Conservation (phyloP, 2,329 filamentous ascomycete genomes). For the Dactylellina cionopaga region DNA sequence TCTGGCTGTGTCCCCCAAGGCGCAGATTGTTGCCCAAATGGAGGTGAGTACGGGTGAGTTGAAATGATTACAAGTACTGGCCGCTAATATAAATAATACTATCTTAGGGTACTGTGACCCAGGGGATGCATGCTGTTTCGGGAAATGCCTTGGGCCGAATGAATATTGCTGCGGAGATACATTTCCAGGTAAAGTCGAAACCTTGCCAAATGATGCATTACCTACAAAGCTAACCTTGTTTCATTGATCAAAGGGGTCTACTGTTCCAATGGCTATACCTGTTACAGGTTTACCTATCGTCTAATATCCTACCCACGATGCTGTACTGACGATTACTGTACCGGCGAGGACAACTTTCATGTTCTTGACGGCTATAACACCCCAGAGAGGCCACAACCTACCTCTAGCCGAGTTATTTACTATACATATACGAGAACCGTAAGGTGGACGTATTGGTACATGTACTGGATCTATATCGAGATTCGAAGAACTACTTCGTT, state of each 20-base stretch:
- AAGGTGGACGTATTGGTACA: slow-evolving; percentile 1
- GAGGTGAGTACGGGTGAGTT: neutral
- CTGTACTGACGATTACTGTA: neutral
- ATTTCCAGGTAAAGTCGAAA: neutral
- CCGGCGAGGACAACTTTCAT: neutral
- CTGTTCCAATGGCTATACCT: neutral
- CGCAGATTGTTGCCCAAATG: neutral
- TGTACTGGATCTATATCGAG: slow-evolving; percentile 10
- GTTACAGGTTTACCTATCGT: neutral
- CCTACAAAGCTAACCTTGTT: no score
- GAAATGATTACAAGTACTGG: neutral
- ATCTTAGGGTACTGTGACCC: neutral
- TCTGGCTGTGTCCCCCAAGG: neutral
- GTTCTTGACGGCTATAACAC: neutral
- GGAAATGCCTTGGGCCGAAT: neutral
- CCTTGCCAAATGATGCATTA: no score
- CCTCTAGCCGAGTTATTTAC: neutral
- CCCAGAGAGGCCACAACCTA: neutral
- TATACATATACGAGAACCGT: slow-evolving; percentile 4
- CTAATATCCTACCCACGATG: neutral
- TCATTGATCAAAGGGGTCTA: no score
- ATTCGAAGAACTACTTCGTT: neutral
- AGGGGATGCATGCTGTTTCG: neutral
- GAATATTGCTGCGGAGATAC: neutral
- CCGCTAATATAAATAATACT: neutral